A percentile compares a stretch with the other conserved stretches of the same genome.
Evolutionary conservation across 805 yeast species (phyloP).

Genomic region (Grigorovia transvaalensis): DNA sequence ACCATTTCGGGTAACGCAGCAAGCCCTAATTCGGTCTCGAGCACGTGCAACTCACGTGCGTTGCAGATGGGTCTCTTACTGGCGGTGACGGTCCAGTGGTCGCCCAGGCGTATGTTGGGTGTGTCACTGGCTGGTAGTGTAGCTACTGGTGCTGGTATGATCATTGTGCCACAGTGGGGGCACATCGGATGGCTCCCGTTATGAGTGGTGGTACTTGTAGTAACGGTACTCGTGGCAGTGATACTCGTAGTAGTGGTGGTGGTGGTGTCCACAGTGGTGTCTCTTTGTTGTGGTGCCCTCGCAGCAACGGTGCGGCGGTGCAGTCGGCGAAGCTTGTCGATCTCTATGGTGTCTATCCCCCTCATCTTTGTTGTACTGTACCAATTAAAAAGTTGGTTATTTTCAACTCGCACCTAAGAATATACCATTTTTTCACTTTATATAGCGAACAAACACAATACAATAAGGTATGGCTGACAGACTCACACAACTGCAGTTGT

Average conservation of each 20-base stretch:
- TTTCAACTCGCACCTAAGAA: no score
- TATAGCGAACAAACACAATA: no score
- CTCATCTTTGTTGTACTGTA: not conserved
- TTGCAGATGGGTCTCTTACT: constrained; percentile 66
- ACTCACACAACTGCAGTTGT: constrained; percentile 78
- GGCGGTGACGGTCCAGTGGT: constrained; percentile 42
- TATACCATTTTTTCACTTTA: no score
- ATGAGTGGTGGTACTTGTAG: constrained; percentile 9
- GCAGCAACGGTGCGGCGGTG: constrained; percentile 32
- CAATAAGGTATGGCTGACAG: constrained; percentile 92
- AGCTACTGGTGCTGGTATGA: constrained; percentile 69
- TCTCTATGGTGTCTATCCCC: constrained; percentile 46
- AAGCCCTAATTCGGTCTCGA: constrained; percentile 51
- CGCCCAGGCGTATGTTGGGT: constrained; percentile 78
- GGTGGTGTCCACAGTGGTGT: constrained; percentile 7
- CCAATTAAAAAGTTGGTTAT: no score
- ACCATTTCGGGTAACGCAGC: constrained; percentile 92
- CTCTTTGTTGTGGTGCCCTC: constrained; percentile 8
- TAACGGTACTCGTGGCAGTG: not conserved
- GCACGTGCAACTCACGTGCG: constrained; percentile 59
- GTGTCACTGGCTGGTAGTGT: constrained; percentile 50
- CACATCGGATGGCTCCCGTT: constrained; percentile 40
- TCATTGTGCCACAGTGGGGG: constrained; percentile 56
- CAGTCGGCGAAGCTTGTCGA: constrained; percentile 56
- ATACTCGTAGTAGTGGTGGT: not conserved